Percentiles rank a stretch among this genome's conserved stretches.
Conservation (phyloP, 78 protist genomes). For the Polysphondylium violaceum region DNA sequence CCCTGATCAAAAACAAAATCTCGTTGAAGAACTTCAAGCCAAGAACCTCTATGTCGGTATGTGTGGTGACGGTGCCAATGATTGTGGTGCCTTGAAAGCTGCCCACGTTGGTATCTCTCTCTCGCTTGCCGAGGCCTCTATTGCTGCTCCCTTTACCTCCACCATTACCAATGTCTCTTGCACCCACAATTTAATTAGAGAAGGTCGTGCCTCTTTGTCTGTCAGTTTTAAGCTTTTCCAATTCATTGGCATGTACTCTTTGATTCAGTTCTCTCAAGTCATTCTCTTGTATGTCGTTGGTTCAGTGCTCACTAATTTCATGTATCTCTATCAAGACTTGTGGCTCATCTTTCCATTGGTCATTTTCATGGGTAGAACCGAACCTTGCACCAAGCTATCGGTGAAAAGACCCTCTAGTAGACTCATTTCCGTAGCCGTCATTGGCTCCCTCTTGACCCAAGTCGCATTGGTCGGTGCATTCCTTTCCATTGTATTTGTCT, state of each 20-base stretch:
- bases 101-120: constrained; percentile 97
- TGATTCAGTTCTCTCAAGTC: constrained; percentile 91
- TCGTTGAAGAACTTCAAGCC: constrained; percentile 66
- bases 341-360: constrained; percentile 86
- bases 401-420: constrained; percentile 72
- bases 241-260: constrained; percentile 97
- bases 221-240: constrained; percentile 96
- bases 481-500: constrained; percentile 26
- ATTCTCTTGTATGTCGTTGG: constrained; percentile 81
- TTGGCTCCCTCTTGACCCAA: constrained; percentile 77
- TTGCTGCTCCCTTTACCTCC: constrained; percentile 96
- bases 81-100: constrained; percentile 99
- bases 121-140: constrained; percentile 96
- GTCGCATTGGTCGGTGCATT: background rate
- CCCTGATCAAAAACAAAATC: constrained; percentile 90
- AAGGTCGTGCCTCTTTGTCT: constrained; percentile 96
- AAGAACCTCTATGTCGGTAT: constrained; percentile 90
- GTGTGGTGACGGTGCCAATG: constrained; percentile 99
- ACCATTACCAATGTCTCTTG: constrained; percentile 54
- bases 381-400: constrained; percentile 49
- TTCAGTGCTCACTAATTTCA: constrained; percentile 84
- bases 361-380: constrained; percentile 86
- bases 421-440: constrained; percentile 54
- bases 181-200: constrained; percentile 71
- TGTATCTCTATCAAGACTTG: constrained; percentile 86